A percentile compares a stretch with the other conserved stretches of the same genome.
phyloP scores from a whole-genome alignment of 2,329 filamentous ascomycete genomes.

The Onygenales sp. region DNA sequence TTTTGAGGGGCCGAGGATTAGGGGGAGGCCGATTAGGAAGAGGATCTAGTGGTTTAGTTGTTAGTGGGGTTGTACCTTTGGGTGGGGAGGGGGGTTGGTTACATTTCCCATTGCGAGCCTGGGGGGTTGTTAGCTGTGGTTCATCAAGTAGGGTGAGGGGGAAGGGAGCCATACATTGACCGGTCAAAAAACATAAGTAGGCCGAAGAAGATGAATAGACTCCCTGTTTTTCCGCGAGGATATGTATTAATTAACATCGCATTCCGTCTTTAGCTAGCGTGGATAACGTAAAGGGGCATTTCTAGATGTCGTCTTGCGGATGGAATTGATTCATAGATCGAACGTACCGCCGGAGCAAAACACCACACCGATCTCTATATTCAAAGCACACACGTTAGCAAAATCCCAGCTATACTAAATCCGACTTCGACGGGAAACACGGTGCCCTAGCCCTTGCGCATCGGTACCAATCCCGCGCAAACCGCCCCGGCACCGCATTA shows the following conservation, averaged over 20 bases:
- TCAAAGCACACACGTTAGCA: conserved; percentile 11
- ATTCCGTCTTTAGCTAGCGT: too few species aligned
- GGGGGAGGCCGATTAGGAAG: conserved; percentile 90
- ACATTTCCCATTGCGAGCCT: conserved; percentile 98
- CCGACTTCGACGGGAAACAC: too few species aligned
- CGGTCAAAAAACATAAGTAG: conserved; percentile 97
- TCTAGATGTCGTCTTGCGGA: too few species aligned
- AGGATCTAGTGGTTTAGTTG: conserved; percentile 58
- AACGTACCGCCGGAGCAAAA: conserved; percentile 94
- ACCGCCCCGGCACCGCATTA: background rate
- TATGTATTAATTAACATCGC: background rate
- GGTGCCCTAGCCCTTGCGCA: too few species aligned
- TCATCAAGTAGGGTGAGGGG: conserved; percentile 3
- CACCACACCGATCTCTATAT: conserved; percentile 81
- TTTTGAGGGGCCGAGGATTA: conserved; percentile 88
- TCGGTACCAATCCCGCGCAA: background rate
- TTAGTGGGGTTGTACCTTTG: conserved; percentile 1
- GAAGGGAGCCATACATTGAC: conserved; percentile 58
- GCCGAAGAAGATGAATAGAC: conserved; percentile 87
- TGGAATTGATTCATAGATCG: background rate
- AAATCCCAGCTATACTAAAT: background rate
- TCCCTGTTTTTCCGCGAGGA: conserved; percentile 47
- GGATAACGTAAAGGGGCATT: too few species aligned
- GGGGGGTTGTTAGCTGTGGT: conserved; percentile 2
- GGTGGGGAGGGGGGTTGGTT: conserved; percentile 23